Base-by-base conservation (phyloP, 176 grass and related monocot genomes). In the sorghum (Sorghum bicolor) region DNA sequence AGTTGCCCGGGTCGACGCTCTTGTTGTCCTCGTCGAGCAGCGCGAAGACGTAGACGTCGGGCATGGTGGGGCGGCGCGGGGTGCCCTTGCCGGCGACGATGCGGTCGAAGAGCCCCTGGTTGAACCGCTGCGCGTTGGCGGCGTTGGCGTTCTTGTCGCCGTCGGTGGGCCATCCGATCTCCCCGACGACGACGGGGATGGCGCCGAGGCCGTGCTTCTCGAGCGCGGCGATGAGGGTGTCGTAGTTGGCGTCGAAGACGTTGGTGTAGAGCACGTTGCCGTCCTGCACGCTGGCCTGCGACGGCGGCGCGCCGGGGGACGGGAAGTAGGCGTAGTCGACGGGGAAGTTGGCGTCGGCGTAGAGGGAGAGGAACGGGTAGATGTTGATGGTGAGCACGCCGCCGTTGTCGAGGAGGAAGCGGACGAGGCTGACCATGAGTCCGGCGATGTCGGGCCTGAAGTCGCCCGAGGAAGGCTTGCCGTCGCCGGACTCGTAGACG, bases 101-200 rank as follows among this genome's bases (percentile, higher is more conserved):
- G 66, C 93, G 89, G 89, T 94, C 72, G 83, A 99, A 62, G 75
- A 99, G 90, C 0, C 97, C 97, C 89, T 99, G 93, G 88, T 99
- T 99, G 91, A 99, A 99, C 0, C 22, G 38, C 24, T 53, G 91
- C 11, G 93, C 91, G 70, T 69, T 78, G 50, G 79, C 48, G 1
- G 13, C 0, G 87, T 83, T 99, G 75, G 97, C 97, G 43, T 89
- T 86, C 67, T 71, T 65, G 81, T 94, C 88, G 69, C 97, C 89
- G 83, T 99, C 97, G 66, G 91, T 99, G 17, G 97, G 97, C 97
- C 97, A 99, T 0, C 97, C 93, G 31, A 99, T 99, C 93, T 99
- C 97, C 28, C 97, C 97, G 19, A 96, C 89, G 7, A 94, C 86
- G 58, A 99, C 93, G 43, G 81, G 26, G 89, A 99, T 85, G 79